phyloP scores from a whole-genome alignment of 2,329 filamentous ascomycete genomes.

The Sclerotinia subarctica region DNA sequence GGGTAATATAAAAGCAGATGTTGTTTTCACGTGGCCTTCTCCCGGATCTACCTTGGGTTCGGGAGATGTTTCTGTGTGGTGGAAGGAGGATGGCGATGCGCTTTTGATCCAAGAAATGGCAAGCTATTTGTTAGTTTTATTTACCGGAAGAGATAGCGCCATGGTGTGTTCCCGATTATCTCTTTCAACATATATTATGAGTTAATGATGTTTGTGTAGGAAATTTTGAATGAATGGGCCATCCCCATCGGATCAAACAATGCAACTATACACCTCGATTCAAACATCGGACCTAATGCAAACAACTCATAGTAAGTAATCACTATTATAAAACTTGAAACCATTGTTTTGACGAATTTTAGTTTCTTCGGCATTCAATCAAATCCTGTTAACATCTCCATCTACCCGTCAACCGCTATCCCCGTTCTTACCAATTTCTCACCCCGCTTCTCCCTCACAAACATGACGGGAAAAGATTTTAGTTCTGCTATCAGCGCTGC shows the following conservation, averaged over 20 bases:
- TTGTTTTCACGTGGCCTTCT: conserved; percentile 13
- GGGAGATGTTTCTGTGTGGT: conserved; percentile 15
- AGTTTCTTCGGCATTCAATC: conserved; percentile 22
- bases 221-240: conserved; percentile 14
- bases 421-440: conserved; percentile 19
- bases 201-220: conserved; percentile 9
- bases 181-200: neutral
- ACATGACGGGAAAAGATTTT: conserved; percentile 18
- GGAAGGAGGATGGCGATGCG: conserved; percentile 15
- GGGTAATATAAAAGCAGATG: conserved; percentile 7
- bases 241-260: conserved; percentile 1
- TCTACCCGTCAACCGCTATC: conserved; percentile 10
- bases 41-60: neutral
- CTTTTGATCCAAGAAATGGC: conserved; percentile 14
- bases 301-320: conserved; percentile 12
- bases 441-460: conserved; percentile 15
- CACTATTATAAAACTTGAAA: neutral
- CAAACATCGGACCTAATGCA: conserved; percentile 17
- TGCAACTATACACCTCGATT: conserved; percentile 6
- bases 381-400: neutral
- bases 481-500: conserved; percentile 8
- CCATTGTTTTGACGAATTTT: neutral
- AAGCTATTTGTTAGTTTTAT: conserved; percentile 17
- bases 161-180: conserved; percentile 4
- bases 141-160: conserved; percentile 14